Evolutionary conservation across 345 rosid genomes (phyloP).

Genomic region (Bruguiera gymnorhiza): DNA sequence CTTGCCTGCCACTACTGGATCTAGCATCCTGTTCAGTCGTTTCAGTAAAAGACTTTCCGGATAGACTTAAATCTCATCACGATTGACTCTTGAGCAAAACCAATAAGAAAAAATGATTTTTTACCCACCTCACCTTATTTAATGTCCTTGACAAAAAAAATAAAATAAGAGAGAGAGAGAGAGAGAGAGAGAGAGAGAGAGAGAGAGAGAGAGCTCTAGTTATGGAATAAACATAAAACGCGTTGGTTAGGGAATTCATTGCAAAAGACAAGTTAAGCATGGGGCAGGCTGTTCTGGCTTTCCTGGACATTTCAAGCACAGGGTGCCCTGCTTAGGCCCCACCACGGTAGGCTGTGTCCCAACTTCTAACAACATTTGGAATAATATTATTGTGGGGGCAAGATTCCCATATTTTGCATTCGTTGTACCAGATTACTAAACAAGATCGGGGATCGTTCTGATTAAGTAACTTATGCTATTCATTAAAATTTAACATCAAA

Average conservation of each 20-base stretch:
- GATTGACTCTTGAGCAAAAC: neutral
- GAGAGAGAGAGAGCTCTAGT: neutral
- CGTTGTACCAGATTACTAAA: conserved; percentile 25
- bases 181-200: neutral
- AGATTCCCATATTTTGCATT: conserved; percentile 44
- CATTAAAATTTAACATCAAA: too few relatives aligned
- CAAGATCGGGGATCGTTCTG: conserved; percentile 15
- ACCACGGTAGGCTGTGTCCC: conserved; percentile 42
- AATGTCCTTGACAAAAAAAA: too few relatives aligned
- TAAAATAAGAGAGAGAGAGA: neutral
- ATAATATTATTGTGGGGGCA: conserved; percentile 37
- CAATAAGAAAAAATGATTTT: neutral
- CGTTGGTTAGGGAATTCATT: conserved; percentile 18
- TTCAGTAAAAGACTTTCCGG: conserved; percentile 1
- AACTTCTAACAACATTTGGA: conserved; percentile 45
- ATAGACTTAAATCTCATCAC: neutral
- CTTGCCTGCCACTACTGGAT: conserved; percentile 38
- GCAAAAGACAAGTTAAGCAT: conserved; percentile 7
- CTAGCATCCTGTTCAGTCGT: conserved; percentile 17
- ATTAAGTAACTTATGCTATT: conserved; percentile 2
- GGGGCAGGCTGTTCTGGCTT: conserved; percentile 9
- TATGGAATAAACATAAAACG: conserved; percentile 14
- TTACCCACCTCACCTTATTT: too few relatives aligned
- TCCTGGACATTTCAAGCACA: conserved; percentile 31
- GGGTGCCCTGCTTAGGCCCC: conserved; percentile 39